Evolutionary conservation across 108 stramenopile genomes (phyloP), one percentile per base, ranked within the genome.

Genomic region (Nannochloropsis gaditana): DNA sequence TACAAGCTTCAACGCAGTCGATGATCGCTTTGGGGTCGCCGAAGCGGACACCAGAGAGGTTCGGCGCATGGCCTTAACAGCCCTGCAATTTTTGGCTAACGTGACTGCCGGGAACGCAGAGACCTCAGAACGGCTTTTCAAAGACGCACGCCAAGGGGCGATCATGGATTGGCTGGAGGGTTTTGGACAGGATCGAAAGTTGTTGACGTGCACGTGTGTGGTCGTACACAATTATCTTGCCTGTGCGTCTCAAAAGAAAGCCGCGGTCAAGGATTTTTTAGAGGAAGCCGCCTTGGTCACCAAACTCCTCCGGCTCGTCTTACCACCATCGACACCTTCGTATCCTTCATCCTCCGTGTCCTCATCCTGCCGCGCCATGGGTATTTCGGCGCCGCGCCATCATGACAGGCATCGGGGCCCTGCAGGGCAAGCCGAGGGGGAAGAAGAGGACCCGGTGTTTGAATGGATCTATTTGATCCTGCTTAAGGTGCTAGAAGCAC

Each of bases 391-490:
- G 31, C 31, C 31, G 31, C 31, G 31, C 1, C 31, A 31, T 31
- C 31, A 31, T 31, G 31, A 31, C 31, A 31, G 31, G 31, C 31
- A 31, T 31, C 31, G 31, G 31, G 31, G 31, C 31, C 31, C 31
- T 31, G 0, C 31, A 31, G 31, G 31, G 31, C 31, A 82, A 86
- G 86, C 82, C 82, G 83, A 9, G 9, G 82, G 44, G 6, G 44
- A 21, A 50, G 5, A 43, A 17, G 21, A 42, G 11, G 88, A 89
- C 79, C 88, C 88, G 2, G 88, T 85, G 9, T 86, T 82, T 15
- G 88, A 89, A 79, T 89, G 88, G 88, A 81, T 85, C 41, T 86
- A 89, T 83, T 83, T 89, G 19, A 42, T 89, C 2, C 59, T 73
- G 59, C 59, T 73, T 8, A 73, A 73, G 59, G n/a, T 73, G 19